Evolutionary conservation across 202 grass and related monocot species (phyloP), one percentile per base, ranked within the genome.

Genomic region (Brachypodium distachyon): DNA sequence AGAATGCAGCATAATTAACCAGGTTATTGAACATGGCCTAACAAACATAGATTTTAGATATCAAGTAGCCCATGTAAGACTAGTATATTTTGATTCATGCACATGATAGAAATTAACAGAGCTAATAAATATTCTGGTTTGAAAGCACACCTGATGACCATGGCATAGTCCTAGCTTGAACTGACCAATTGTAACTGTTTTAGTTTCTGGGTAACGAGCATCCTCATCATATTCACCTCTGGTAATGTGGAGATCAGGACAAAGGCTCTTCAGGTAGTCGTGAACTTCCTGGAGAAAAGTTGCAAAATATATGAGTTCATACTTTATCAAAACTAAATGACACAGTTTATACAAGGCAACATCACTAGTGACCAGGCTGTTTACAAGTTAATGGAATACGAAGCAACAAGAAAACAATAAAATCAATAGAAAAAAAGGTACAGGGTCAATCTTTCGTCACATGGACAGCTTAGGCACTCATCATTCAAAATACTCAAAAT

Each of bases 221-320:
- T 99, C 92, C 78, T 96, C 92, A 70, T 99, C 92, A 86, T 96
- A 89, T 91, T 99, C 92, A 51, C 96, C 92, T 87, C 85, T 82
- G 23, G 96, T 91, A 64, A 96, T 87, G 75, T 99, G 92, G 66
- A 96, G 85, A 84, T 93, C 92, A 72, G 96, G 96, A 59, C 96
- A 99, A 76, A 99, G 92, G 87, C 90, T 91, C 83, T 99, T 99
- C 75, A 99, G 81, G 63, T 96, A 96, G 72, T 99, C 96, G 89
- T 99, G 87, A 59, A 99, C 73, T 86, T 99, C 96, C 92, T 99
- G 78, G 3, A 86, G 22, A 23, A 83, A 85, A 60, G 61, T 53
- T 18, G 70, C 58, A 19, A 37, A 61, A 56, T 31, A 61, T 79
- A 66, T 86, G 27, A 57, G 51, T 33, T 34, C 12, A 14, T 40